Evolutionary conservation across 352 stramenopile species (phyloP), one percentile per base, ranked within the genome.

Genomic region (Globisporangium solare): DNA sequence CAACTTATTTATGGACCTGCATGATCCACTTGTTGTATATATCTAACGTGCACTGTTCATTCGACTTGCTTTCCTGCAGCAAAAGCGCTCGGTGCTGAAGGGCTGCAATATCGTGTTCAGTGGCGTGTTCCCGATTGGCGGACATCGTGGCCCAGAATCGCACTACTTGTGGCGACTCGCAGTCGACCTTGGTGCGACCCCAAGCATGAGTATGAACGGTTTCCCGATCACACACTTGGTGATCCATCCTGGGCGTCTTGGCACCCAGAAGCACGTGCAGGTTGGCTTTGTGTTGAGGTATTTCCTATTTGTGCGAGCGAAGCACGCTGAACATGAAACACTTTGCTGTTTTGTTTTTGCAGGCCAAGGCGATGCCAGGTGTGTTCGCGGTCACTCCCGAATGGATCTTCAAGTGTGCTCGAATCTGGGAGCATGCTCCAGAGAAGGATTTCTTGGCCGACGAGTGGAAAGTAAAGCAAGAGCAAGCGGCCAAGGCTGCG

Each of bases 161-260:
- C 76, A 92, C 46, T 86, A 88, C 47, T 53, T 94, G 42, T 94
- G 84, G 84, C 72, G 78, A n/a, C 67, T 94, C 4, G 70, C 76
- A 11, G 58, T 88, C 11, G 76, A 90, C 32, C 79, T 94, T 22
- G 82, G 82, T 3, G 84, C 82, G 11, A 67, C 43, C 8, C 80
- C 80, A 4, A 92, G 82, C 56, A 79, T 88, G 67, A 71, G 56
- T 0, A 72, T 94, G 61, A 76, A 84, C 24, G 67, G 88, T 39
- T 92, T 94, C 37, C 71, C 79, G 0, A 67, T 91, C 43, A 94
- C 84, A n/a, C 84, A 94, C 58, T 68, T 94, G 53, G 79, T 92
- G 22, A 92, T 94, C 35, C 80, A 94, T 47, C 84, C 84, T 24
- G 78, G 76, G 8, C 78, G 84, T 3, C 68, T 94, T 21, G 84